A percentile compares a stretch with the other conserved stretches of the same genome.
phyloP scores from a whole-genome alignment of 2,329 filamentous ascomycete genomes.

The Colletotrichum camelliae region DNA sequence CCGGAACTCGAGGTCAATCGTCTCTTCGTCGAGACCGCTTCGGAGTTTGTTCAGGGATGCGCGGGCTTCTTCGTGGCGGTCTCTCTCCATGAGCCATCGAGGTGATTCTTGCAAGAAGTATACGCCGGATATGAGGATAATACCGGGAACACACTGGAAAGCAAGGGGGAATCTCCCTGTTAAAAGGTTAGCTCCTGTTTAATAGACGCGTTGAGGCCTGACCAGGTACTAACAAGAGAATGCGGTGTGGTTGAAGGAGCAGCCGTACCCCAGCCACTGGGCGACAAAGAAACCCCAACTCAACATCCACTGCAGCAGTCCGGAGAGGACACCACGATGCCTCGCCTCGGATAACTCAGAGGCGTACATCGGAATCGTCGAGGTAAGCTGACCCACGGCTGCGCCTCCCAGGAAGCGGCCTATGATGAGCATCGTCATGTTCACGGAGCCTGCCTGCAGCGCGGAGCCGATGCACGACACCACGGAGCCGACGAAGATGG shows the following conservation, averaged over 20 bases:
- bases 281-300: conserved; percentile 45
- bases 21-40: conserved; percentile 30
- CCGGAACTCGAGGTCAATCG: conserved; percentile 42
- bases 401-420: conserved; percentile 54
- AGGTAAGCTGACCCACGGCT: conserved; percentile 51
- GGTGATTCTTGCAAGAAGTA: conserved; percentile 31
- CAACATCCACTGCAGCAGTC: conserved; percentile 50
- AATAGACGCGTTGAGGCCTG: background rate
- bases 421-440: conserved; percentile 49
- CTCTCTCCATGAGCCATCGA: conserved; percentile 38
- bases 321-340: conserved; percentile 42
- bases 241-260: conserved; percentile 27
- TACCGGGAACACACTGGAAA: conserved; percentile 30
- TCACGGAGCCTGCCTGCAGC: conserved; percentile 35
- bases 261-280: conserved; percentile 36
- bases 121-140: conserved; percentile 27
- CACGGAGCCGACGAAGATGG: conserved; percentile 34
- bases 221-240: conserved; percentile 34
- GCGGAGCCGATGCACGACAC: conserved; percentile 34
- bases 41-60: conserved; percentile 37
- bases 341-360: conserved; percentile 43
- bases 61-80: conserved; percentile 36
- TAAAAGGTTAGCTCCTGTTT: background rate
- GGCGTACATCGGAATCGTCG: conserved; percentile 51
- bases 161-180: conserved; percentile 35